Evolutionary conservation across 2,329 filamentous ascomycete genomes (phyloP).

Genomic region (Hymenoscyphus albidus): DNA sequence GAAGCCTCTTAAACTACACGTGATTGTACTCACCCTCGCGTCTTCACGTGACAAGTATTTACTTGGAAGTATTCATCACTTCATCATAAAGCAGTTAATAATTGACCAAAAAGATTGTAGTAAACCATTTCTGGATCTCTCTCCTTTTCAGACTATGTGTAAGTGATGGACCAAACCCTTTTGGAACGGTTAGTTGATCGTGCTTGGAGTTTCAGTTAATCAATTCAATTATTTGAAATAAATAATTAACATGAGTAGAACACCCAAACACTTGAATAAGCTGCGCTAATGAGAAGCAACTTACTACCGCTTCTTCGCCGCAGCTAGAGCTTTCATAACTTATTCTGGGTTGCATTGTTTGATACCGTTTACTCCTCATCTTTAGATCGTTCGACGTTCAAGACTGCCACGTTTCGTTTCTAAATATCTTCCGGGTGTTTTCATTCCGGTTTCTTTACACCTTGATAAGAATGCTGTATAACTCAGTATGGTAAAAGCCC

Average conservation of each 20-base stretch:
- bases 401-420: background rate
- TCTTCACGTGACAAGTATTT: background rate
- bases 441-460: background rate
- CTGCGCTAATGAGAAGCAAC: too few species aligned
- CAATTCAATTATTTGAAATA: too few species aligned
- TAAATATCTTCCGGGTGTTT: background rate
- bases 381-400: background rate
- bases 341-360: background rate
- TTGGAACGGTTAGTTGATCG: too few species aligned
- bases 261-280: too few species aligned
- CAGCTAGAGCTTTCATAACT: too few species aligned
- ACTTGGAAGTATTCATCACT: background rate
- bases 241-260: too few species aligned
- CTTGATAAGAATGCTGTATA: background rate
- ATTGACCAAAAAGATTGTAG: too few species aligned
- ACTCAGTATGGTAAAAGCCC: background rate
- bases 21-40: background rate
- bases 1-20: background rate
- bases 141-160: too few species aligned
- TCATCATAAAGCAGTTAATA: background rate
- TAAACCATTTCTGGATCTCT: too few species aligned
- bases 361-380: background rate
- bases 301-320: too few species aligned
- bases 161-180: too few species aligned
- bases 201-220: too few species aligned